Evolutionary conservation across 768 basidiomycete genomes (phyloP), one percentile per base, ranked within the genome.

Genomic region (Neoboletus magnificus): DNA sequence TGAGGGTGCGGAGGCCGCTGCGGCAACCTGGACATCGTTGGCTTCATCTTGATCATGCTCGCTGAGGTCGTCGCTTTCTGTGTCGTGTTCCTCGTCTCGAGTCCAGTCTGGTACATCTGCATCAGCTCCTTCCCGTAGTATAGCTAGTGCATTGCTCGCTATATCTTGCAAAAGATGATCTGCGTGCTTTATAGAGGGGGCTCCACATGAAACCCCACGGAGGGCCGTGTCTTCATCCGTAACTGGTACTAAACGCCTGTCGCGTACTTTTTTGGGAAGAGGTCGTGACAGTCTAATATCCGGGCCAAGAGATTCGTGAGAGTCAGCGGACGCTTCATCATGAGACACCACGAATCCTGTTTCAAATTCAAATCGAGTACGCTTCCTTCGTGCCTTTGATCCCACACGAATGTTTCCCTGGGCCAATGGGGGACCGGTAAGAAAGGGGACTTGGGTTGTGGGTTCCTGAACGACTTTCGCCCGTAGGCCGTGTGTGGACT

Each of bases 91-190:
- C 9, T 60, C 39, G n/a, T 61, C 62, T 46, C 59, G 57, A 47
- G 58, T 71, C 69, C 69, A 70, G 32, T 70, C 62, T 45, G 50
- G 52, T 22, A 65, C 2, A 7, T 60, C 57, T 10, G 46, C 15
- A 15, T 13, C 41, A 6, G 29, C 35, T 35, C 25, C 55, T 39
- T 67, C 65, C 18, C 1, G 51, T 15, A 55, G 25, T 13, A 48
- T 3, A 11, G 41, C 49, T 5, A 60, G 39, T 10, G 56, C 66
- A 43, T 66, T 59, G 41, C 51, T 61, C 22, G 56, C 60, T 33
- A 18, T 39, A 46, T 68, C 66, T 30, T 45, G 60, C 22, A 68
- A 27, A 16, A 62, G 48, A 25, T 60, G 68, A 18, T 64, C 63
- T 11, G 20, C 50, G 41, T 61, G 30, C 42, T 60, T 50, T n/a